phyloP scores from a whole-genome alignment of 441 rosid genomes.

The Arabidopsis lyrata region DNA sequence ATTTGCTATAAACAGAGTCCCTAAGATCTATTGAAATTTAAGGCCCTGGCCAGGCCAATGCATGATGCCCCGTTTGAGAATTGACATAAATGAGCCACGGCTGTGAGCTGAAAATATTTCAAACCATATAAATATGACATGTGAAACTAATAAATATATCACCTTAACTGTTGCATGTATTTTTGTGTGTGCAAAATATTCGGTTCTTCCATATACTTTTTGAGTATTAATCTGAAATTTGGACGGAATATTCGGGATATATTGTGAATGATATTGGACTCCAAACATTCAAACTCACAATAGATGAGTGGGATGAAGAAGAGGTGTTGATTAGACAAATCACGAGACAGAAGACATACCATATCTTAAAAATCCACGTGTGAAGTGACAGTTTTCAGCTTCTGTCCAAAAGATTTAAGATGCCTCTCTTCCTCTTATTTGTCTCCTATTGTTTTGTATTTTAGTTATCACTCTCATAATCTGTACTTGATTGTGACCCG shows the following conservation, averaged over 20 bases:
- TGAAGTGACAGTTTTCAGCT: conserved; percentile 46
- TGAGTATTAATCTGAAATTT: too few species aligned
- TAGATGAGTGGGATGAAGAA: conserved; percentile 29
- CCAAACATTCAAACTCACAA: conserved; percentile 35
- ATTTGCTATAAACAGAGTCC: neutral
- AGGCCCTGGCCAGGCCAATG: neutral
- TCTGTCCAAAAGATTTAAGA: conserved; percentile 36
- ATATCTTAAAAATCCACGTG: conserved; percentile 48
- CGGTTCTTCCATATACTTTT: too few species aligned
- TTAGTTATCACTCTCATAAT: conserved; percentile 36
- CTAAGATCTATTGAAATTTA: neutral
- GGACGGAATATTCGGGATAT: too few species aligned
- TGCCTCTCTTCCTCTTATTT: conserved; percentile 35
- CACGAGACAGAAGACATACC: conserved; percentile 46
- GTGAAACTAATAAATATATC: neutral
- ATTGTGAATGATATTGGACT: neutral
- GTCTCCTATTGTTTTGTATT: conserved; percentile 39
- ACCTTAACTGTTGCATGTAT: too few species aligned
- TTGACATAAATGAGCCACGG: neutral
- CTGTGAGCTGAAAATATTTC: neutral
- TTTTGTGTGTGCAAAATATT: too few species aligned
- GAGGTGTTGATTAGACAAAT: conserved; percentile 43
- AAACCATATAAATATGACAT: neutral
- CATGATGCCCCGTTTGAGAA: neutral
- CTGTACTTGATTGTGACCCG: conserved; percentile 44